phyloP scores from a whole-genome alignment of 257 asterid genomes.

The Parsonsia alboflavescens region DNA sequence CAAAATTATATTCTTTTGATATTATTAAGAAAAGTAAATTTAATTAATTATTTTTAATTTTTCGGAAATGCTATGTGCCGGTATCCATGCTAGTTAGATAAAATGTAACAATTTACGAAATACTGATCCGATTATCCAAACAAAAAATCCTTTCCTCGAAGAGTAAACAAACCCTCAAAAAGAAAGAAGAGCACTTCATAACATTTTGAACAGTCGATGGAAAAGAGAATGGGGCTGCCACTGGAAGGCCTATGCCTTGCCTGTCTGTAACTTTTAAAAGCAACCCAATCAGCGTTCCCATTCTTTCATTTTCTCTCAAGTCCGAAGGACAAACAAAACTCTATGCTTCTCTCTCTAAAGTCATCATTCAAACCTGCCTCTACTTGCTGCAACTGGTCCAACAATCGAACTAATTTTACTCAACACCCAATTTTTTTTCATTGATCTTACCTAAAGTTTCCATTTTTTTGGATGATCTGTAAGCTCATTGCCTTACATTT shows the following conservation, averaged over 20 bases:
- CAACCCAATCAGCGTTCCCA: background rate
- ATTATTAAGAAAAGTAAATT: no score
- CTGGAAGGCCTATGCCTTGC: background rate
- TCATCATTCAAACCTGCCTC: conserved; percentile 20
- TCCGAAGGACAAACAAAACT: background rate
- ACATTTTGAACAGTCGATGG: background rate
- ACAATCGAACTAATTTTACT: conserved; percentile 10
- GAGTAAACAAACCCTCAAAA: no score
- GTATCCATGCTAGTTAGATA: no score
- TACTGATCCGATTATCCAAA: no score
- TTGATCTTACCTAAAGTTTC: conserved; percentile 8
- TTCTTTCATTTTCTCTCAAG: conserved; percentile 1
- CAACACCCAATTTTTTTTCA: conserved; percentile 7
- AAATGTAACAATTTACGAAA: no score
- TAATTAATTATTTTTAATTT: no score
- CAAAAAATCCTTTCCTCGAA: no score
- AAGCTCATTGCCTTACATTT: conserved; percentile 12
- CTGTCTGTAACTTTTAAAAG: background rate
- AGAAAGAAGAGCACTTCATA: no score
- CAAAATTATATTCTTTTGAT: no score
- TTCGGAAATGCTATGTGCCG: no score
- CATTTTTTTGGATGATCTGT: conserved; percentile 39
- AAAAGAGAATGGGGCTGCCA: background rate
- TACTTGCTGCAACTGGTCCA: conserved; percentile 27
- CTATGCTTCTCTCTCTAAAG: conserved; percentile 6